Percentiles rank a stretch among this genome's conserved stretches.
These are phyloP conservation scores for Euphorbia lathyris DNA, from an alignment of 345 rosid species.

Conservation along the genomic window DNA sequence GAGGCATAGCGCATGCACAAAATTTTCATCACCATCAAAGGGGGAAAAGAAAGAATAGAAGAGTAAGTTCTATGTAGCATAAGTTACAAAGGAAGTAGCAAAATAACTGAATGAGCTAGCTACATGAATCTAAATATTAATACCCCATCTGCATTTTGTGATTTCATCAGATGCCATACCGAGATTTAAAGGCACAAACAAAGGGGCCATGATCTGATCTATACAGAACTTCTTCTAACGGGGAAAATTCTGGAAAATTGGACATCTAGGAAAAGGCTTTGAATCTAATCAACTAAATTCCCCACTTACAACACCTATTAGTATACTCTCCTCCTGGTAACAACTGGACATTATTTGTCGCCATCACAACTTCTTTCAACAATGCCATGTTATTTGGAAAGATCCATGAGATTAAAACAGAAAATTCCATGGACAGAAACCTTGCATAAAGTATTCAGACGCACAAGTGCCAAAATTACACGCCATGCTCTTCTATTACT, in stretches of 20 bases:
- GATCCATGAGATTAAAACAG: constrained; percentile 4
- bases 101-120: constrained; percentile 1
- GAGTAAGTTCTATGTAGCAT: not conserved
- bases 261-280: not conserved
- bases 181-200: not conserved
- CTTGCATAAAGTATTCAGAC: constrained; percentile 9
- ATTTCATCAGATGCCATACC: constrained; percentile 5
- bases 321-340: constrained; percentile 16
- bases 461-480: constrained; percentile 18
- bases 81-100: not conserved
- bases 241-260: constrained; percentile 15
- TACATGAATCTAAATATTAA: not conserved
- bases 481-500: constrained; percentile 25
- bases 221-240: constrained; percentile 16
- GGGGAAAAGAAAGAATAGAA: not conserved
- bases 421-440: constrained; percentile 8
- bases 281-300: constrained; percentile 18
- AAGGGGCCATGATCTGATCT: constrained; percentile 18
- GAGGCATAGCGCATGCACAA: not conserved
- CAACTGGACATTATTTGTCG: not conserved
- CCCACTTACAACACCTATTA: constrained; percentile 20
- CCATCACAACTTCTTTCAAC: constrained; percentile 10
- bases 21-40: not conserved
- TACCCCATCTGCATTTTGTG: not conserved
- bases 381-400: constrained; percentile 22